Conservation (phyloP, 345 rosid genomes). For the Mangifera indica region DNA sequence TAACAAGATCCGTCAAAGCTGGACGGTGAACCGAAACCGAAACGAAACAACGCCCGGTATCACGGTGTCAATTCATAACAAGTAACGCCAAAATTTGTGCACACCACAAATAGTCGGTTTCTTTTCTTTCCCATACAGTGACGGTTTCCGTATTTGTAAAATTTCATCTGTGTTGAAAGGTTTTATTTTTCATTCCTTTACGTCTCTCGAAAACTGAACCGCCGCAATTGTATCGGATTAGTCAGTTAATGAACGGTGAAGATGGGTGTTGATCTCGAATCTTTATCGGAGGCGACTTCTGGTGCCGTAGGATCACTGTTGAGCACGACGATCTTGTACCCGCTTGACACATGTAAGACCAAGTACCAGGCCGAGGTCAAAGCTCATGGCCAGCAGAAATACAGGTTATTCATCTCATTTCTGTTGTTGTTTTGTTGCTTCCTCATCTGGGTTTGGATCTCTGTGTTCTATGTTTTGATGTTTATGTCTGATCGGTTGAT, state of each 20-base stretch:
- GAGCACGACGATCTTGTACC: no score
- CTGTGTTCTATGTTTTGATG: not conserved
- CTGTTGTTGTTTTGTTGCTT: not conserved
- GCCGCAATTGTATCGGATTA: not conserved
- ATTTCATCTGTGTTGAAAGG: no score
- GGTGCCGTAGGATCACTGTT: slow-evolving; percentile 97
- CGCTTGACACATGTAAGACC: no score
- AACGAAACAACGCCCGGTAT: not conserved
- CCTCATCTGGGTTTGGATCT: slow-evolving; percentile 22
- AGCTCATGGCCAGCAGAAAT: slow-evolving; percentile 66
- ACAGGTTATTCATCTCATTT: slow-evolving; percentile 50
- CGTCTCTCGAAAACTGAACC: not conserved
- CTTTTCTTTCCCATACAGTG: no score
- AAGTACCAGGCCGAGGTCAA: no score
- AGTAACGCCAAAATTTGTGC: not conserved
- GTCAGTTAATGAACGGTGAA: not conserved
- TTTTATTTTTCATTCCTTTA: not conserved
- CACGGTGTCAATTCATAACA: not conserved
- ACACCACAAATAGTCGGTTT: no score
- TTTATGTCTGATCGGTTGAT: slow-evolving; percentile 1
- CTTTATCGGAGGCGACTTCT: slow-evolving; percentile 84
- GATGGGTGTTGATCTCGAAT: slow-evolving; percentile 76
- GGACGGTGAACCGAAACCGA: not conserved
- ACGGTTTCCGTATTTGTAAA: no score
- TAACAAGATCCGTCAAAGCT: not conserved